Percentiles rank a stretch among this genome's conserved stretches.
Evolutionary conservation across 805 yeast genomes (phyloP).

Genomic region (Lachancea lanzarotensis): DNA sequence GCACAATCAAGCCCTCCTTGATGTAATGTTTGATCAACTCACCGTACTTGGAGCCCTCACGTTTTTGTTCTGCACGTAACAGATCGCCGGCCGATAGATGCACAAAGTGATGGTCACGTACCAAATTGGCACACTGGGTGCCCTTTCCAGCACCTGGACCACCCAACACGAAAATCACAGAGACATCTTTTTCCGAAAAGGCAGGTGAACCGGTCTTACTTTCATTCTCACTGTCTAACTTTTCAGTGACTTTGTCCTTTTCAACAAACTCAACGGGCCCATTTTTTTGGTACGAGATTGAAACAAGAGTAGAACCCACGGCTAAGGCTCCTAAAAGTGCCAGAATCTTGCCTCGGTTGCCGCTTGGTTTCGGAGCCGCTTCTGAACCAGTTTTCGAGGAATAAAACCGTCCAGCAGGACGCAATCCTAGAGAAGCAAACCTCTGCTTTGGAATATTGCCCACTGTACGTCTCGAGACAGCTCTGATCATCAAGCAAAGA

Average conservation of each 20-base stretch:
- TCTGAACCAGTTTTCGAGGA: constrained; percentile 3
- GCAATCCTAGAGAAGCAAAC: background rate
- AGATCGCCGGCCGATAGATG: constrained; percentile 97
- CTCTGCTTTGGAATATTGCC: background rate
- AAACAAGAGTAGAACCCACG: constrained; percentile 42
- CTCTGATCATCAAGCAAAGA: background rate
- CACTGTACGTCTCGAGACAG: background rate
- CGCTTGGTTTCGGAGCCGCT: background rate
- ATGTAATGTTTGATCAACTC: constrained; percentile 77
- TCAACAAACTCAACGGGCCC: constrained; percentile 43
- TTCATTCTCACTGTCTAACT: constrained; percentile 7
- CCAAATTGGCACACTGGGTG: constrained; percentile 87
- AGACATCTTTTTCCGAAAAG: constrained; percentile 58
- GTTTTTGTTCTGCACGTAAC: constrained; percentile 82
- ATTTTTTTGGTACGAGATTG: constrained; percentile 39
- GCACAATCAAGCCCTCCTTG: constrained; percentile 85
- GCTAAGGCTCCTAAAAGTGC: constrained; percentile 41
- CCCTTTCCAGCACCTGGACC: constrained; percentile 99
- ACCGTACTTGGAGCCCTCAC: constrained; percentile 79
- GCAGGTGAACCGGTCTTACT: constrained; percentile 25
- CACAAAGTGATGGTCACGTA: constrained; percentile 69
- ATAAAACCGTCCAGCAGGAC: constrained; percentile 1
- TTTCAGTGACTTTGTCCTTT: background rate
- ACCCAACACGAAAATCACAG: constrained; percentile 86
- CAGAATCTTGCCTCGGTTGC: constrained; percentile 28